phyloP scores from a whole-genome alignment of 2,329 filamentous ascomycete species.

The Fusarium torulosum region DNA sequence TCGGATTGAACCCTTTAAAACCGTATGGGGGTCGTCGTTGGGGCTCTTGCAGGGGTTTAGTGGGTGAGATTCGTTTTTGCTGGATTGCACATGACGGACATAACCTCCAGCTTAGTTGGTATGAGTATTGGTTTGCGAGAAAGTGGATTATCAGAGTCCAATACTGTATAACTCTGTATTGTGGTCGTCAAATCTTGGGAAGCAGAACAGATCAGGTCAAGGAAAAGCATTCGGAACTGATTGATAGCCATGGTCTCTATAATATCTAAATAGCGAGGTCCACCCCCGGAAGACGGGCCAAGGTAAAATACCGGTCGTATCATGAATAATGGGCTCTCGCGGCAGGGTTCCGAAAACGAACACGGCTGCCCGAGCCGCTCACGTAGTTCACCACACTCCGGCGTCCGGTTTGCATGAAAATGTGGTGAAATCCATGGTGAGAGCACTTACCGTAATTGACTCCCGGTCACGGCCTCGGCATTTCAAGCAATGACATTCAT shows the following conservation, averaged over 20 bases:
- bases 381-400: no score
- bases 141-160: background rate
- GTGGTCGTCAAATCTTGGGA: background rate
- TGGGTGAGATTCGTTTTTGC: conserved; percentile 4
- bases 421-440: background rate
- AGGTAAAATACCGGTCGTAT: conserved; percentile 29
- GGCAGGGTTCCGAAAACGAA: conserved; percentile 47
- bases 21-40: conserved; percentile 22
- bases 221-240: background rate
- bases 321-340: conserved; percentile 37
- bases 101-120: background rate
- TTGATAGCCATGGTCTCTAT: conserved; percentile 2
- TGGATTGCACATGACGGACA: background rate
- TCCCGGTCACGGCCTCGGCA: conserved; percentile 31
- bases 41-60: conserved; percentile 24
- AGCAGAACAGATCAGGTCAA: background rate
- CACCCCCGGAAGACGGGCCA: conserved; percentile 6
- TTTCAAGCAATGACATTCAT: conserved; percentile 26
- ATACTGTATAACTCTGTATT: no score
- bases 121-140: background rate
- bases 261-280: conserved; percentile 9
- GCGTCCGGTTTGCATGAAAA: background rate
- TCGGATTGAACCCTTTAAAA: conserved; percentile 13
- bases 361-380: conserved; percentile 23
- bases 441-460: conserved; percentile 27